A percentile compares a stretch with the other conserved stretches of the same genome.
Evolutionary conservation across 2,329 filamentous ascomycete genomes (phyloP).

Genomic region (Penicillium sp.): DNA sequence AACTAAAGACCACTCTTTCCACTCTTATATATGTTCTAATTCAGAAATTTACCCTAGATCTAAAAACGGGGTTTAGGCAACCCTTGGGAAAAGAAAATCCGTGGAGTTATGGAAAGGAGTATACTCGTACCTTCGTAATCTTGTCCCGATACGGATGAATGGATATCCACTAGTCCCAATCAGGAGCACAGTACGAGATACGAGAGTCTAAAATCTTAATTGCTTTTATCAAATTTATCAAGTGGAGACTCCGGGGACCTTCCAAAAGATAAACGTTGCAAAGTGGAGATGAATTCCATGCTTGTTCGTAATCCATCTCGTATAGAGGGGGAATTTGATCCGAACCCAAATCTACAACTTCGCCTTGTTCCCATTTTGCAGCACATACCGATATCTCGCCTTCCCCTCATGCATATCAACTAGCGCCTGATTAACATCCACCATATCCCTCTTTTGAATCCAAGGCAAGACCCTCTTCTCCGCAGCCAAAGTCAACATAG

Average conservation of each 20-base stretch:
- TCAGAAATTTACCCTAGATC: not conserved
- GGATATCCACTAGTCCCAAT: not conserved
- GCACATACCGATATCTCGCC: constrained; percentile 49
- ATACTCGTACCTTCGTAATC: not conserved
- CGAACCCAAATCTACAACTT: constrained; percentile 25
- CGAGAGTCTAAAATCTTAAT: not conserved
- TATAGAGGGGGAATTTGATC: not conserved
- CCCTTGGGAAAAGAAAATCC: not conserved
- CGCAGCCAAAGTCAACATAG: constrained; percentile 46
- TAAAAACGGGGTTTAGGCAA: not conserved
- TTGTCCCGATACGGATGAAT: not conserved
- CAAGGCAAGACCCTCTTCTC: constrained; percentile 46
- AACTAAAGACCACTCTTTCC: not conserved
- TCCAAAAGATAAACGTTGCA: not conserved
- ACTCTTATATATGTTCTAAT: not conserved
- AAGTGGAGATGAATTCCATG: not conserved
- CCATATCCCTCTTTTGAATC: constrained; percentile 45
- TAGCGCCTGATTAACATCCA: constrained; percentile 45
- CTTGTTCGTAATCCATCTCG: not conserved
- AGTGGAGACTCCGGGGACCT: not conserved
- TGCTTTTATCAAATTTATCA: not conserved
- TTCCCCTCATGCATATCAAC: constrained; percentile 48
- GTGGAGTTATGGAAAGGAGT: not conserved
- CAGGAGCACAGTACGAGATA: not conserved
- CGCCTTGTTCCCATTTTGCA: constrained; percentile 41